Percentiles rank a stretch among this genome's conserved stretches.
Evolutionary conservation across 805 yeast genomes (phyloP).

Genomic region (Myxozyma neglecta): DNA sequence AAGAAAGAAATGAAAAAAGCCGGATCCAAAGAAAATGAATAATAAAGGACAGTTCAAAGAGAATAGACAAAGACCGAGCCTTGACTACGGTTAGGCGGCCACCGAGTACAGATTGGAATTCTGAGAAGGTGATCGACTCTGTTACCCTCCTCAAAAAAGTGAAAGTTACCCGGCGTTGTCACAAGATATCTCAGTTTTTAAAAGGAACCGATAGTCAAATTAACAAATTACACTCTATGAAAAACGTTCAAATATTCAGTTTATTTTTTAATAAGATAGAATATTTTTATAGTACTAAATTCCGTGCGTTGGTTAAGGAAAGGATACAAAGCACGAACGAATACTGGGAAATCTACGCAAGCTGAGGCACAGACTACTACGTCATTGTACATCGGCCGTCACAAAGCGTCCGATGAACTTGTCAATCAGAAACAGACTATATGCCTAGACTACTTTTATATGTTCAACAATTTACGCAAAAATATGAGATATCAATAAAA

Average conservation of each 20-base stretch:
- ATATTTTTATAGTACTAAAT: no score
- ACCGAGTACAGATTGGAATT: no score
- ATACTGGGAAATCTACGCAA: no score
- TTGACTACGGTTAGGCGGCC: no score
- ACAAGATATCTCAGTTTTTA: background rate
- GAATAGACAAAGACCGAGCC: no score
- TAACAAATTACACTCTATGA: background rate
- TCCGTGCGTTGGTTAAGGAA: background rate
- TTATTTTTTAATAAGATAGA: no score
- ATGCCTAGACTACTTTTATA: background rate
- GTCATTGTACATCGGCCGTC: background rate
- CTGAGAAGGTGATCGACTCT: slow-evolving; percentile 7
- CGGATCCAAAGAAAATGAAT: no score
- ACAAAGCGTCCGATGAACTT: background rate
- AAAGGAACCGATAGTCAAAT: no score
- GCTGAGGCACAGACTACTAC: slow-evolving; percentile 4
- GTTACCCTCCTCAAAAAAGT: slow-evolving; percentile 4
- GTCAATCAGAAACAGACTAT: background rate
- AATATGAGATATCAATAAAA: background rate
- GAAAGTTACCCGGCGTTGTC: slow-evolving; percentile 5
- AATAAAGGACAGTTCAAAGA: no score
- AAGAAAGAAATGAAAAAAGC: no score
- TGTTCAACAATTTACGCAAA: no score
- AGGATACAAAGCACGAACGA: background rate
- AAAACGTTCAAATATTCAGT: no score